phyloP scores from a whole-genome alignment of 2,329 filamentous ascomycete species.

The Sporothrix brunneoviolacea region DNA sequence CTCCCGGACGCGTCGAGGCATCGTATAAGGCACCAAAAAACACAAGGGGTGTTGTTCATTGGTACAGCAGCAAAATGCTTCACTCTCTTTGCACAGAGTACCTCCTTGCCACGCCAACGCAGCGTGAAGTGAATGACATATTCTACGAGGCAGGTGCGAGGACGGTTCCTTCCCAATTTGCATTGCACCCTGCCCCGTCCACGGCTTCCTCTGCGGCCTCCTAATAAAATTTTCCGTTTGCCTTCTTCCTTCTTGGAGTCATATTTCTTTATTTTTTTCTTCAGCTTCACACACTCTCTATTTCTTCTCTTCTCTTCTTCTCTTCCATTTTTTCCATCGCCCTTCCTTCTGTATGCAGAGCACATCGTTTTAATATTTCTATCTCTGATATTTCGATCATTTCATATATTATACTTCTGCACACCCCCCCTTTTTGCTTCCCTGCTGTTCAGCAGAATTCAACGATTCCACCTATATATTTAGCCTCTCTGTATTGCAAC shows the following conservation, averaged over 20 bases:
- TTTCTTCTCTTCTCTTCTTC: neutral
- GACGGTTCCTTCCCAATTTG: neutral
- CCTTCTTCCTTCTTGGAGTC: neutral
- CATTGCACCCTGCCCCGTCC: neutral
- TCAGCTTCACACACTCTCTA: neutral
- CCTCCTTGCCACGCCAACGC: neutral
- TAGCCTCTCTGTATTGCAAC: too few species aligned
- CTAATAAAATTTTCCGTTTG: slow-evolving; percentile 1
- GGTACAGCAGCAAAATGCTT: neutral
- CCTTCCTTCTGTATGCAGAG: too few species aligned
- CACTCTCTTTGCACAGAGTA: too few species aligned
- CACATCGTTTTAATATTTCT: too few species aligned
- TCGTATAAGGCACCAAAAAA: slow-evolving; percentile 5
- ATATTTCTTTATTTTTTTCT: neutral
- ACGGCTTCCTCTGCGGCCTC: neutral
- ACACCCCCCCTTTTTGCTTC: neutral
- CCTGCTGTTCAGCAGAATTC: too few species aligned
- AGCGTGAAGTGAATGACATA: slow-evolving; percentile 3
- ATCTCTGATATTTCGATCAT: neutral
- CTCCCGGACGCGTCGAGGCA: neutral
- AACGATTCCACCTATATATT: too few species aligned
- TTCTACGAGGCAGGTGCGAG: slow-evolving; percentile 1
- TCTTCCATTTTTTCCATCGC: neutral
- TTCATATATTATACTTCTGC: neutral
- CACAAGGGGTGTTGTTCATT: neutral